Evolutionary conservation across 805 yeast genomes (phyloP), one percentile per base, ranked within the genome.

Genomic region (Brettanomyces bruxellensis): DNA sequence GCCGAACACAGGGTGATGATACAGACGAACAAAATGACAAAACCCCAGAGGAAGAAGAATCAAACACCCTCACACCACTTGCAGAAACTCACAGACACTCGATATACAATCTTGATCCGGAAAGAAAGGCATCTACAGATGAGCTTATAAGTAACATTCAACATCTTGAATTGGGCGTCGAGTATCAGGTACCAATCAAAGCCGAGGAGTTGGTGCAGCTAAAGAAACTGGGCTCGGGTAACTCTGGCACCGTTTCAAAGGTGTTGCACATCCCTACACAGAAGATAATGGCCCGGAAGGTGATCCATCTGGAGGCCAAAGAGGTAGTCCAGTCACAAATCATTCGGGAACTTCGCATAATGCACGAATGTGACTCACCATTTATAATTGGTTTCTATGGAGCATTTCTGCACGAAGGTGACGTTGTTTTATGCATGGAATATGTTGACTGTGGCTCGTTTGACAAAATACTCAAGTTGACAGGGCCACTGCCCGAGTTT

Each of bases 381-480:
- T 86, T 77, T 56, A 90, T 93, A 41, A 85, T 91, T 43, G 87
- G 86, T 41, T 93, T 90, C 62, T 91, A 83, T 64, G 98, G 98
- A 6, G 95, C 96, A 0, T 86, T 83, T 58, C 74, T 88, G 44
- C 76, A 76, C 46, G 80, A 80, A 49, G 76, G 74, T 28, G 86
- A 87, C 50, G 90, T 93, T 14, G 83, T 88, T 12, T 85, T 93
- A 50, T 84, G 95, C 61, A 89, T 90, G 95, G 98, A 91, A 65
- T 90, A 86, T 65, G 86, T 91, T 78, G 95, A 91, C 64, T 86
- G 96, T 64, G 91, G 96, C 0, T 88, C 97, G 0, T 70, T 91
- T 35, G 98, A 93, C 60, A 80, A 86, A 50, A 82, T 91, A 24
- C 67, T 82, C 50, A 73, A 74, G 46, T 62, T 71, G 4, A 65